These are phyloP conservation scores for Larix kaempferi DNA, from an alignment of 75 land plant genomes.

Conservation along the genomic window DNA sequence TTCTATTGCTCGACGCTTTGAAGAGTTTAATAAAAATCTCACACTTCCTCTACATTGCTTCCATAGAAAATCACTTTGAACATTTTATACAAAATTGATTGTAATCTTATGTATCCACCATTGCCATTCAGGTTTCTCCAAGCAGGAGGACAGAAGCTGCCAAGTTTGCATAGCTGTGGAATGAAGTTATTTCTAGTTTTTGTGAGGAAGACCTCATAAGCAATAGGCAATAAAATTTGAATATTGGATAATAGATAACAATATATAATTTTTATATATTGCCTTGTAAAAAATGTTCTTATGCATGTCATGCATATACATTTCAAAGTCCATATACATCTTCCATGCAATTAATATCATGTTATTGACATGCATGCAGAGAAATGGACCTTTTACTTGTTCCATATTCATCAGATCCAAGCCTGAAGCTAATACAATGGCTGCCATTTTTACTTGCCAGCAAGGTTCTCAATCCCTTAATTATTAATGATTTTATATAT, in stretches of 20 bases:
- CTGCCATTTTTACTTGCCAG: conserved; percentile 98
- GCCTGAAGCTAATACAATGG: conserved; percentile 91
- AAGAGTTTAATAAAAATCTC: conserved; percentile 43
- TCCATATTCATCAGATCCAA: conserved; percentile 91
- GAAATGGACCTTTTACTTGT: conserved; percentile 95
- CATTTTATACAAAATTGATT: background rate
- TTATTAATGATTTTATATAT: background rate
- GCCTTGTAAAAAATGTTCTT: background rate
- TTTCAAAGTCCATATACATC: background rate
- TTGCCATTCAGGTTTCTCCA: conserved; percentile 40
- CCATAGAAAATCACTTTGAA: too few relatives aligned
- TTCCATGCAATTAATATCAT: background rate
- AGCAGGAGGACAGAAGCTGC: conserved; percentile 85
- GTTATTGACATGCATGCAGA: conserved; percentile 34
- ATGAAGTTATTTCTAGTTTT: conserved; percentile 91
- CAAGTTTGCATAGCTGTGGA: conserved; percentile 97
- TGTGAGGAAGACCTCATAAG: conserved; percentile 96
- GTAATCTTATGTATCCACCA: background rate
- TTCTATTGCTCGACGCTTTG: conserved; percentile 65
- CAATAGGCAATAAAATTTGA: conserved; percentile 58
- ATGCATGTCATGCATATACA: background rate
- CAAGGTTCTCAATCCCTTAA: conserved; percentile 59
- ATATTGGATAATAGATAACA: background rate
- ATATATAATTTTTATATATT: background rate
- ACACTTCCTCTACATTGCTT: background rate